Conservation (phyloP, 2,329 filamentous ascomycete genomes). For the Fusarium sp. region DNA sequence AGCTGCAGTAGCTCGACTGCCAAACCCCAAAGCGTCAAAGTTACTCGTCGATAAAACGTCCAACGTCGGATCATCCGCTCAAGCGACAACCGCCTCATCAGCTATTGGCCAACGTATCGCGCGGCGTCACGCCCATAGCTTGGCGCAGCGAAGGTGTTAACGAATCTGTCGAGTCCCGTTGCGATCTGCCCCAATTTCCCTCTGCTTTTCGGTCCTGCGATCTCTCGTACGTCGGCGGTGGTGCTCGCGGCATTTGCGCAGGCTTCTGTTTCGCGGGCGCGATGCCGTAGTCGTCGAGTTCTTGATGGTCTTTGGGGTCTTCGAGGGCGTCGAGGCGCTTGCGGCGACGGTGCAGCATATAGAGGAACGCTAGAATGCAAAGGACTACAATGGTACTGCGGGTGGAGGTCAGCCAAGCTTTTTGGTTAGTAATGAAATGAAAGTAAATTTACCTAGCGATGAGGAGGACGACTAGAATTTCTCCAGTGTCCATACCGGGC, state of each 20-base stretch:
- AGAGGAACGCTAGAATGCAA: constrained; percentile 39
- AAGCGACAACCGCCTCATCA: constrained; percentile 2
- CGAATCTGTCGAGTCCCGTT: constrained; percentile 43
- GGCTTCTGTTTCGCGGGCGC: constrained; percentile 9
- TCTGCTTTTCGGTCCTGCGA: constrained; percentile 26
- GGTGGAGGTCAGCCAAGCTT: constrained; percentile 9
- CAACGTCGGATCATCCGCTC: background rate
- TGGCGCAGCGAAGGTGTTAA: constrained; percentile 46
- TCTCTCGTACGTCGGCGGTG: constrained; percentile 34
- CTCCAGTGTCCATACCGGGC: constrained; percentile 30
- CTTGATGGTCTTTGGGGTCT: constrained; percentile 46
- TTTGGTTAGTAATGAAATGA: background rate
- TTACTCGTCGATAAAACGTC: background rate
- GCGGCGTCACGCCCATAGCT: constrained; percentile 42
- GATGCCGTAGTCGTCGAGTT: constrained; percentile 50
- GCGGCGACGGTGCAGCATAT: constrained; percentile 42
- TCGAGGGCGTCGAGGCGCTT: constrained; percentile 39
- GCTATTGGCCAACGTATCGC: constrained; percentile 40
- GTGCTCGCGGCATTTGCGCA: constrained; percentile 35
- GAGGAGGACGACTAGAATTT: constrained; percentile 33
- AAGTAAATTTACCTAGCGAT: constrained; percentile 31
- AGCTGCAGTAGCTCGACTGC: constrained; percentile 30
- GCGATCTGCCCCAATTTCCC: constrained; percentile 14
- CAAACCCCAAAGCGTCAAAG: background rate
- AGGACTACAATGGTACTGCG: constrained; percentile 26